These are phyloP conservation scores for Apiotrichum domesticum DNA, from an alignment of 1,284 basidiomycete species.

Conservation along the genomic window DNA sequence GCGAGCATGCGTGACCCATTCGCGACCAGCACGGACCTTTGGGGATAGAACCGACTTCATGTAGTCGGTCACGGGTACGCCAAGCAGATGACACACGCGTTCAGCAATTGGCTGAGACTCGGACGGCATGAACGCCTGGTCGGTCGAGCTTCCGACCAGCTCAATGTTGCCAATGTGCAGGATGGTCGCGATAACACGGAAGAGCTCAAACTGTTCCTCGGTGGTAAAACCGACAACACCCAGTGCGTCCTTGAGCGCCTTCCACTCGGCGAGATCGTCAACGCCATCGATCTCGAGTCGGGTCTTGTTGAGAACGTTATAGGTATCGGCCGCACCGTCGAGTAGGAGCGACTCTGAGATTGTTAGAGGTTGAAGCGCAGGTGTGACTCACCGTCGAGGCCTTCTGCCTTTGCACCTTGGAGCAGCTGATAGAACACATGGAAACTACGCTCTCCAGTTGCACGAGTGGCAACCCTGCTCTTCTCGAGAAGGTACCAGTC, in stretches of 20 bases:
- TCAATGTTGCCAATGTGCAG: constrained; percentile 93
- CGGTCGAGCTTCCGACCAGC: constrained; percentile 72
- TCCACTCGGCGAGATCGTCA: constrained; percentile 87
- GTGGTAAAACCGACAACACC: constrained; percentile 59
- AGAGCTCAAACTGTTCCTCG: constrained; percentile 83
- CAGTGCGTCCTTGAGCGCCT: constrained; percentile 55
- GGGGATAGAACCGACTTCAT: constrained; percentile 80
- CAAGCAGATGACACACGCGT: constrained; percentile 86
- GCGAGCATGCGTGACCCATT: constrained; percentile 93
- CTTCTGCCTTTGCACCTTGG: constrained; percentile 58
- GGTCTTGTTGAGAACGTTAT: constrained; percentile 86
- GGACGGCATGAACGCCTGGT: constrained; percentile 81
- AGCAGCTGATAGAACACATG: constrained; percentile 95
- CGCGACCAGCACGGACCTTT: constrained; percentile 85
- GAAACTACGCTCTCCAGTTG: constrained; percentile 83
- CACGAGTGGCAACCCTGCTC: constrained; percentile 85
- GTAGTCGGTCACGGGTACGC: constrained; percentile 84
- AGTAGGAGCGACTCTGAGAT: constrained; percentile 66
- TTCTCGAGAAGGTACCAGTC: constrained; percentile 99
- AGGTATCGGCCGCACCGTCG: constrained; percentile 69
- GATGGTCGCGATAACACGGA: constrained; percentile 88
- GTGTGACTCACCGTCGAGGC: constrained; percentile 56
- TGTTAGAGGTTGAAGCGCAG: neutral
- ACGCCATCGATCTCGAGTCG: constrained; percentile 89
- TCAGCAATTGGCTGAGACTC: constrained; percentile 55